Percentiles rank a stretch among this genome's conserved stretches.
Evolutionary conservation across 2,329 filamentous ascomycete genomes (phyloP).

Genomic region (Phaeosphaeriaceae sp.): DNA sequence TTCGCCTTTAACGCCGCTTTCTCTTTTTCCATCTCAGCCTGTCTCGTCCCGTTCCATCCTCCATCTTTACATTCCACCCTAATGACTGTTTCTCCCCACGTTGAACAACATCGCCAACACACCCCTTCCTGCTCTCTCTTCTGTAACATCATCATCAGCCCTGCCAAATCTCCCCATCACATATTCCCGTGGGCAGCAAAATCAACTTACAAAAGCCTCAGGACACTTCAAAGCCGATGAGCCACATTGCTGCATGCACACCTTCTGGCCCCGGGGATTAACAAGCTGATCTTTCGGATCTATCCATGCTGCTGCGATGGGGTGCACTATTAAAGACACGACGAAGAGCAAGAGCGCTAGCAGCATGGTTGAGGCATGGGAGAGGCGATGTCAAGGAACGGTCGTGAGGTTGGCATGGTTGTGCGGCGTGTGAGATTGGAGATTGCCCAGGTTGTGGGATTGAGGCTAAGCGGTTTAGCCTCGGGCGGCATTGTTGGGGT

Average conservation of each 20-base stretch:
- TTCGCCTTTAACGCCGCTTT: not conserved
- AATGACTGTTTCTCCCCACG: constrained; percentile 10
- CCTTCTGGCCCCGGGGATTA: constrained; percentile 13
- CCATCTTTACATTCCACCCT: constrained; percentile 4
- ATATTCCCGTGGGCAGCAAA: too few relatives aligned
- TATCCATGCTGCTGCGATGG: constrained; percentile 2
- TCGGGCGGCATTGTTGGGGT: not conserved
- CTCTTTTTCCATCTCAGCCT: not conserved
- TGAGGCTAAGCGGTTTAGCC: not conserved
- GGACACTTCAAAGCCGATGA: constrained; percentile 10
- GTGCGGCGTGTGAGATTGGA: not conserved
- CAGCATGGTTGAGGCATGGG: not conserved
- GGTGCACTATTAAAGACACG: not conserved
- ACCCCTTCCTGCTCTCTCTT: constrained; percentile 3
- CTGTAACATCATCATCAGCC: not conserved
- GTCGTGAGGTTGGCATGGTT: not conserved
- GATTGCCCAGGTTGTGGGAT: not conserved
- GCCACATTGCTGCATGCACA: constrained; percentile 13
- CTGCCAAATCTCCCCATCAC: not conserved
- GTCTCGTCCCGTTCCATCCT: not conserved
- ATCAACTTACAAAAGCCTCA: constrained; percentile 13
- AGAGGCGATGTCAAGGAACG: not conserved
- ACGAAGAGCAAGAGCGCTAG: not conserved
- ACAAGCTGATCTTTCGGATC: constrained; percentile 14
- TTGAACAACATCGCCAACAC: constrained; percentile 7